Conservation (phyloP, 202 grass and related monocot species). For the Brachypodium distachyon region DNA sequence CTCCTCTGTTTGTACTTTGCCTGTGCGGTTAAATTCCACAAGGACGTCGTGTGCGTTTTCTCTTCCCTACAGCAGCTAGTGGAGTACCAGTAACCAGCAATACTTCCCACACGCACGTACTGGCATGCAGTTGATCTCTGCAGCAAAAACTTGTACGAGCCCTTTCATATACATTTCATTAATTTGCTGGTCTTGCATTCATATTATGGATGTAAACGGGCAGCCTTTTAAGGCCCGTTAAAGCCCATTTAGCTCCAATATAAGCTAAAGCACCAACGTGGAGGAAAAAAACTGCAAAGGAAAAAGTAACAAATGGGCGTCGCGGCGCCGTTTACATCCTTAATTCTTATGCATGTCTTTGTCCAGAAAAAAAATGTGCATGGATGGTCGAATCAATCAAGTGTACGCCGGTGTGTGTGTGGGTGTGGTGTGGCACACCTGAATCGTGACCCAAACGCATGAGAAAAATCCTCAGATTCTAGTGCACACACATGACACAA, state of each 20-base stretch:
- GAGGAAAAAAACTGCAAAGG: too few species aligned
- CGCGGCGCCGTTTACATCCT: background rate
- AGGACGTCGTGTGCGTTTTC: background rate
- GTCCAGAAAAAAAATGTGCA: background rate
- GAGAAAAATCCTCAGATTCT: slow-evolving; percentile 13
- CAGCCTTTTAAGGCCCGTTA: too few species aligned
- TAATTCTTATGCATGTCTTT: background rate
- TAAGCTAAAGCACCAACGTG: too few species aligned
- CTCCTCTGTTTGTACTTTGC: background rate
- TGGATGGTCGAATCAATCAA: background rate
- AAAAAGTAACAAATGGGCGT: too few species aligned
- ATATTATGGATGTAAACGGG: background rate
- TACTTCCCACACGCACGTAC: too few species aligned
- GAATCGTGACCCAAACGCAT: slow-evolving; percentile 12
- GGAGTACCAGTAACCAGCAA: too few species aligned
- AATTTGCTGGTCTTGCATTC: background rate
- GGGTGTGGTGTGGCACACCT: slow-evolving; percentile 15
- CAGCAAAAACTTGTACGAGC: background rate
- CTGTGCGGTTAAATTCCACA: background rate
- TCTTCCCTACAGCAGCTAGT: too few species aligned
- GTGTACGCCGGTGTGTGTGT: background rate
- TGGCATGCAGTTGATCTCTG: background rate
- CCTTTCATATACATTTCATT: too few species aligned
- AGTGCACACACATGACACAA: slow-evolving; percentile 6
- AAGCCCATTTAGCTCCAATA: too few species aligned